Evolutionary conservation across 2,329 filamentous ascomycete genomes (phyloP), one percentile per base, ranked within the genome.

Genomic region (Cryphonectria nitschkei): DNA sequence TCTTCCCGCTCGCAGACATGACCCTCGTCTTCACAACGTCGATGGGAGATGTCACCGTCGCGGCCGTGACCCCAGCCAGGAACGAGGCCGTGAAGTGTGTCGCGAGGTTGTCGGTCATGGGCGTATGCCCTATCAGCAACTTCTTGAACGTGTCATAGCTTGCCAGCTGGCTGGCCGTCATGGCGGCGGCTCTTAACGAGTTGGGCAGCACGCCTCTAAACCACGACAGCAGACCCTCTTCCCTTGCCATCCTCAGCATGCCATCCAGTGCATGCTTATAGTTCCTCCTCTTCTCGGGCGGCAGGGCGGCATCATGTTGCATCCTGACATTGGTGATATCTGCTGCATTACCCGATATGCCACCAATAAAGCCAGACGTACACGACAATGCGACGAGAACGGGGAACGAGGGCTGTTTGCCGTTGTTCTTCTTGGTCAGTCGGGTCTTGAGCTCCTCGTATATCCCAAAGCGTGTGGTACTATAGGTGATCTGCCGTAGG

Each of bases 251-350:
- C 74, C 93, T 90, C 37, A 92, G 82, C 76, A 98, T 85, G 39
- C 96, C 96, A 79, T 98, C 91, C 64, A 98, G 80, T 3, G 95
- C 96, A 80, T 98, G 88, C 74, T 90, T 91, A 84, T 99, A 99
- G 81, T 97, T 96, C 70, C 95, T 89, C 64, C 93, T 90, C 77
- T 97, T 84, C 6, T 87, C 86, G 0, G 83, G 77, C 0, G 94
- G 92, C 1, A 98, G 88, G 0, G 94, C 90, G 2, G 93, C 91
- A 78, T 91, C 96, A 82, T 97, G 93, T 83, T 99, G 96, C 96
- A 99, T 99, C 75, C 96, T 93, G 65, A 99, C 96, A 82, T 99
- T 99, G 77, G 98, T 86, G 46, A 99, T 94, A 80, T 99, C 96
- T 74, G 95, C 95, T 2, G 95, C 94, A 82, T 98, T 99, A 74